Evolutionary conservation across 164 flowering plant genomes (phyloP).

Genomic region (Vitis rotundifolia): DNA sequence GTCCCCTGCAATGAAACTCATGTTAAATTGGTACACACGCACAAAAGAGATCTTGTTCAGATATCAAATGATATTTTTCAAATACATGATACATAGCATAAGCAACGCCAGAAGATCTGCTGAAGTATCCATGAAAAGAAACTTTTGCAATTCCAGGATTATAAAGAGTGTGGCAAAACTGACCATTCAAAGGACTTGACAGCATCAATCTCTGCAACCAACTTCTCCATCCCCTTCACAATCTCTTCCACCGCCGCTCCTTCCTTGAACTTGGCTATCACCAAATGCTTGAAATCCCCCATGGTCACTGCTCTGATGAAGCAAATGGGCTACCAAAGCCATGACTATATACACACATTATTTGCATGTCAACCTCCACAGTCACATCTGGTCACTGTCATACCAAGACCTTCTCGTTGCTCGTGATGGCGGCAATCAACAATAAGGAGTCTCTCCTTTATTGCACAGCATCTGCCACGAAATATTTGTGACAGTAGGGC

Average conservation of each 20-base stretch:
- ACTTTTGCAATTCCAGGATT: too few species aligned
- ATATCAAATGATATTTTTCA: not conserved
- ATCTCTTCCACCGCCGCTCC: conserved; percentile 69
- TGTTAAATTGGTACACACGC: not conserved
- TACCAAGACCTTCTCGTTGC: not conserved
- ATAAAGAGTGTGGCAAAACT: not conserved
- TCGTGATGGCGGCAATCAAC: conserved; percentile 5
- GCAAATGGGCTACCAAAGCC: not conserved
- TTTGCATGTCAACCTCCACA: conserved; percentile 18
- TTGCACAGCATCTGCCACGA: conserved; percentile 16
- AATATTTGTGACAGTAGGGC: conserved; percentile 7
- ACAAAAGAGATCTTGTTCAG: not conserved
- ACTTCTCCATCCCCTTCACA: conserved; percentile 64
- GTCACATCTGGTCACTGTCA: conserved; percentile 13
- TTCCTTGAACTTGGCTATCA: conserved; percentile 84
- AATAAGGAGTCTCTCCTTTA: not conserved
- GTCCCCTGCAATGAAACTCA: conserved; percentile 52
- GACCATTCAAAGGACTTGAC: conserved; percentile 88
- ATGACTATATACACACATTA: conserved; percentile 12
- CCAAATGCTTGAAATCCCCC: conserved; percentile 80
- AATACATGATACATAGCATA: too few species aligned
- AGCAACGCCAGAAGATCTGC: too few species aligned
- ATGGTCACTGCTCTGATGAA: conserved; percentile 19
- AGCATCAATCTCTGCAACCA: conserved; percentile 54
- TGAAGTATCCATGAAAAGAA: too few species aligned